Base-by-base conservation (phyloP, 768 basidiomycete genomes). In the Pholiota microspora region DNA sequence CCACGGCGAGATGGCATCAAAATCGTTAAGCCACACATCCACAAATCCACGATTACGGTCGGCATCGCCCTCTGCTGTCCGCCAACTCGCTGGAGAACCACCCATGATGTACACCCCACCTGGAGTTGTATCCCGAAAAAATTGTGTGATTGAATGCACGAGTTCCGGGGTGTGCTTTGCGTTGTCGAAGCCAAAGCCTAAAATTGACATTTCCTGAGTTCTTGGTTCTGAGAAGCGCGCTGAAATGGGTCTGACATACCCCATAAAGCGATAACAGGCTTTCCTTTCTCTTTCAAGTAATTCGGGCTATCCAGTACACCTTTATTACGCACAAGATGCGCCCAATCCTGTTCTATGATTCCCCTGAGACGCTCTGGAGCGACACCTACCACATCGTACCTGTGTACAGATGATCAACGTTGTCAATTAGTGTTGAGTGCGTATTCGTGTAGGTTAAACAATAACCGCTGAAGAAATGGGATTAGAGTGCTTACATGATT, bases 361-460 rank as follows among this genome's bases (percentile, higher is more conserved):
- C 71, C 71, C 49, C 81, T 82, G n/a, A 94, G 79, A 51, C 83
- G 82, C 51, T 86, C 82, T 5, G 86, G 74, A 21, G 86, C 71
- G n/a, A 92, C 84, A 16, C 89, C 88, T 7, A 88, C 81, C 2
- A 93, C 84, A 66, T 93, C 90, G 65, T 93, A 92, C 89, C 90
- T 92, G 54, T 8, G 42, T 36, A 9, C 45, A 27, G 42, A 42
- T 23, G 6, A 46, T 35, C 18, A 50, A 29, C 50, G 13, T 27
- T 38, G 29, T 31, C 13, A 25, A 25, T 18, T 21, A 18, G 31
- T 35, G 16, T 12, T 34, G 38, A 40, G 27, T 31, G 29, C 18
- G 23, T 38, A 18, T 38, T 21, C 10, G 16, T 21, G 40, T 16
- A 23, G 21, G 12, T 23, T 42, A 7, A 6, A 6, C 29, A 31